Base-by-base conservation (phyloP, 2,329 filamentous ascomycete genomes). In the Fusarium irregulare region DNA sequence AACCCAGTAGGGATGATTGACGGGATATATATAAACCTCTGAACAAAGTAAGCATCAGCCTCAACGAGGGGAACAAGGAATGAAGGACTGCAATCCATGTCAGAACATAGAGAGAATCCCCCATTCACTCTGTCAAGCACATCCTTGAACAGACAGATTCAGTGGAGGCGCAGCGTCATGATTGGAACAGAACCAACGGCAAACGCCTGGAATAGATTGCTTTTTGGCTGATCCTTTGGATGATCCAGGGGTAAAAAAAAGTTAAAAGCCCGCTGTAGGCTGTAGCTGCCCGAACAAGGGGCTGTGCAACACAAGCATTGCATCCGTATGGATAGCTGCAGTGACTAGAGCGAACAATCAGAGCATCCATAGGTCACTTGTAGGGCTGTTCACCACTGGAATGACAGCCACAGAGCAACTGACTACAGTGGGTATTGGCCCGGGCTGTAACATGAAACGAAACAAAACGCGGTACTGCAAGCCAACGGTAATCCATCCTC, bases 41-140 rank as follows among this genome's bases (percentile, higher is more conserved):
- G 34, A 23, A 37, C 34, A 41, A 44, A 30, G 20, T 68, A 68
- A 68, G 65, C 66, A 60, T 65, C 64, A 68, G 66, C 66, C 66
- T 65, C 64, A 41, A 30, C n/a, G 23, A 30, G 21, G 13, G 50
- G 30, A 66, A 66, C 27, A 25, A 49, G 34, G 27, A 28, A 16
- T 10, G 23, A 63, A 63, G 57, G 51, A 53, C 32, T 27, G 11
- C 40, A 23, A 68, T 53, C 53, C 64, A 64, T 56, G 51, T 32
- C 32, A 50, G 16, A 21, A 37, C 34, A 37, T 37, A n/a, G 34
- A 37, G 18, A 37, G 34, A n/a, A n/a, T 37, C 34, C 34, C 6
- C 18, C 34, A 37, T 37, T 37, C 34, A 37, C 16, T 20, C 37
- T 45, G 48, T 53, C 27, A 66, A 56, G 47, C 46, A 61, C 12